Percentiles rank a stretch among this genome's conserved stretches.
Evolutionary conservation across 2,329 filamentous ascomycete genomes (phyloP).

Genomic region (Endocalyx cinctus): DNA sequence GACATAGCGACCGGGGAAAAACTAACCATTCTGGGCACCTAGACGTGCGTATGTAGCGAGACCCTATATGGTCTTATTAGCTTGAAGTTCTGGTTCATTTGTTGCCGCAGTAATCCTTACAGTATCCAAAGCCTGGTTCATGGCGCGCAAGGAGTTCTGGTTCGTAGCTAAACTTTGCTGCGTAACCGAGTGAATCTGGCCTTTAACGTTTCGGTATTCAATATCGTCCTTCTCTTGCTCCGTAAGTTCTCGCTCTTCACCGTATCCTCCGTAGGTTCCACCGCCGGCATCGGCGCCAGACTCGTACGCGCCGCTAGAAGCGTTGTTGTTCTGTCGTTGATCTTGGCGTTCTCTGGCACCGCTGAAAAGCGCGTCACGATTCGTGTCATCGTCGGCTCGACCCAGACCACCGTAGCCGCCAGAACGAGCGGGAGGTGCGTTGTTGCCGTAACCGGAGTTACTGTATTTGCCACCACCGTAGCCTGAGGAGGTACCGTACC

Average conservation of each 20-base stretch:
- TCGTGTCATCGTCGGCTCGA: constrained; percentile 42
- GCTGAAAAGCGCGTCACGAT: constrained; percentile 60
- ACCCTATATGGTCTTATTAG: constrained; percentile 24
- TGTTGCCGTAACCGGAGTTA: constrained; percentile 23
- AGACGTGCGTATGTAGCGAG: constrained; percentile 68
- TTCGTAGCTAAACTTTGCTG: constrained; percentile 64
- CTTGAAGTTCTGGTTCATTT: not conserved
- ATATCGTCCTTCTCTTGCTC: constrained; percentile 73
- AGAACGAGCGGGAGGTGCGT: constrained; percentile 37
- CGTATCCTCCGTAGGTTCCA: constrained; percentile 46
- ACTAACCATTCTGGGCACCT: constrained; percentile 70
- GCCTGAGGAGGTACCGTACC: constrained; percentile 32
- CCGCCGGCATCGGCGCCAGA: constrained; percentile 12
- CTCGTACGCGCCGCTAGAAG: constrained; percentile 7
- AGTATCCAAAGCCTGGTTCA: constrained; percentile 64
- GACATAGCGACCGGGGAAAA: too few species aligned
- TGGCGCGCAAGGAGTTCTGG: constrained; percentile 63
- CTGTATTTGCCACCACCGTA: constrained; percentile 53
- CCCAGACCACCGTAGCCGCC: constrained; percentile 61
- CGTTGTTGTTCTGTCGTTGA: constrained; percentile 13
- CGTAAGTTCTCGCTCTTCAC: constrained; percentile 72
- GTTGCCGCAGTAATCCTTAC: too few species aligned
- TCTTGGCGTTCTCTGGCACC: constrained; percentile 23
- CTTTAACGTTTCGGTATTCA: constrained; percentile 67
- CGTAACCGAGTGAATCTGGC: constrained; percentile 71